phyloP scores from a whole-genome alignment of 2,329 filamentous ascomycete species.

The Penicillium digitatum region DNA sequence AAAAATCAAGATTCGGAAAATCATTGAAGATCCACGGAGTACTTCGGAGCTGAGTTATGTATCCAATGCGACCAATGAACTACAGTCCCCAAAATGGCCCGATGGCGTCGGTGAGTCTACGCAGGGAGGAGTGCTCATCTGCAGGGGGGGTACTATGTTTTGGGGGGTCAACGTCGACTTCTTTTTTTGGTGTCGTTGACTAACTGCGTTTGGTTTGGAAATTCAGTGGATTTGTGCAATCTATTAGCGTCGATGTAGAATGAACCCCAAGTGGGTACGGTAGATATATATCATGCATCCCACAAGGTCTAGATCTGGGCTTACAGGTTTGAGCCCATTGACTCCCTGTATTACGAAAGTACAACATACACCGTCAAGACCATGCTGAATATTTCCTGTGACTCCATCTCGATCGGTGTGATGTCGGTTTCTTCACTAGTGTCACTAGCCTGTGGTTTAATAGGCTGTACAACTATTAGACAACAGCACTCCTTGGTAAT shows the following conservation, averaged over 20 bases:
- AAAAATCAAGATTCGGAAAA: neutral
- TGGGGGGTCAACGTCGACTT: too few species aligned
- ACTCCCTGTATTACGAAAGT: neutral
- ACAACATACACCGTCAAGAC: neutral
- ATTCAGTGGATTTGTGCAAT: too few species aligned
- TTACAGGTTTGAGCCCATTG: neutral
- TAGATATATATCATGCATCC: neutral
- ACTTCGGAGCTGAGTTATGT: neutral
- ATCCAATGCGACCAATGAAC: neutral
- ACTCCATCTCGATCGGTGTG: neutral
- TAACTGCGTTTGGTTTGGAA: neutral
- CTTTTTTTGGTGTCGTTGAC: neutral
- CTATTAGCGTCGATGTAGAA: neutral
- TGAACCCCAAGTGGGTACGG: neutral
- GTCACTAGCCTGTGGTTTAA: neutral
- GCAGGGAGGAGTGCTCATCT: neutral
- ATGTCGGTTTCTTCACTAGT: neutral
- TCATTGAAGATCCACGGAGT: neutral
- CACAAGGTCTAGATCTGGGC: neutral
- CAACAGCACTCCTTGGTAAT: neutral
- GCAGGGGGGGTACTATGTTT: neutral
- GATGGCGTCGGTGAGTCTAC: neutral
- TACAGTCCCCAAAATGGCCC: neutral
- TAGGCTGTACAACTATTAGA: neutral
- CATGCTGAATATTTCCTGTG: neutral